A percentile compares a stretch with the other conserved stretches of the same genome.
These are phyloP conservation scores for Allium sativum DNA, from an alignment of 106 monocot species.

Conservation along the genomic window DNA sequence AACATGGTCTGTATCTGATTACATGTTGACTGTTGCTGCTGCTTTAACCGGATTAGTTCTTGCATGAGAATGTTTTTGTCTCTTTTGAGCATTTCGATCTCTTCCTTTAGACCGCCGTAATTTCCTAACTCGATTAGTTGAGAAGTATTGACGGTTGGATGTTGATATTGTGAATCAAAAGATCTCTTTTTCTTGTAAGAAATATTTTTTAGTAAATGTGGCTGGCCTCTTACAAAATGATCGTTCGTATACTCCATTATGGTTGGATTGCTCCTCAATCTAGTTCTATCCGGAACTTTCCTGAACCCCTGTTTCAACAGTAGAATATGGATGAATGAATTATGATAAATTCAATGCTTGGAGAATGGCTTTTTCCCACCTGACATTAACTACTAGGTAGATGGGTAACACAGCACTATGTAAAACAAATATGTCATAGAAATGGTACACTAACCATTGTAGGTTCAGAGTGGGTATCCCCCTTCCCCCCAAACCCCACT, in stretches of 20 bases:
- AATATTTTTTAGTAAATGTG: conserved; percentile 23
- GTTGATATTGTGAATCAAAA: conserved; percentile 20
- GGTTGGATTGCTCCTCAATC: no score
- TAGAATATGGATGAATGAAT: no score
- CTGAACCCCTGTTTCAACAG: conserved; percentile 19
- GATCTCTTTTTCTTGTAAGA: conserved; percentile 20
- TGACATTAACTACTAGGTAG: no score
- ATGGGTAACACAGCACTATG: no score
- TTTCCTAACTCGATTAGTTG: conserved; percentile 37
- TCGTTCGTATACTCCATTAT: conserved; percentile 25
- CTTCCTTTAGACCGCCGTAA: conserved; percentile 28
- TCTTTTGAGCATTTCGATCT: conserved; percentile 38
- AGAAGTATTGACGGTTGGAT: conserved; percentile 16
- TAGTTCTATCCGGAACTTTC: conserved; percentile 22
- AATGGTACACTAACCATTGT: no score
- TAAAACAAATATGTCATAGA: no score
- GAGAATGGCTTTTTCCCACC: no score
- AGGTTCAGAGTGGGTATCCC: no score
- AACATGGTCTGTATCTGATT: conserved; percentile 22
- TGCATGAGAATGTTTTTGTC: conserved; percentile 43
- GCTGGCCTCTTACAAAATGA: conserved; percentile 21
- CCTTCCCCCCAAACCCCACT: no score
- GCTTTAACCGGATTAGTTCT: conserved; percentile 30
- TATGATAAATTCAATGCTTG: no score
- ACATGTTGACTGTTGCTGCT: conserved; percentile 33